Evolutionary conservation across 495 filamentous ascomycete genomes (phyloP), one percentile per base, ranked within the genome.

Genomic region (Neurospora cerealis): DNA sequence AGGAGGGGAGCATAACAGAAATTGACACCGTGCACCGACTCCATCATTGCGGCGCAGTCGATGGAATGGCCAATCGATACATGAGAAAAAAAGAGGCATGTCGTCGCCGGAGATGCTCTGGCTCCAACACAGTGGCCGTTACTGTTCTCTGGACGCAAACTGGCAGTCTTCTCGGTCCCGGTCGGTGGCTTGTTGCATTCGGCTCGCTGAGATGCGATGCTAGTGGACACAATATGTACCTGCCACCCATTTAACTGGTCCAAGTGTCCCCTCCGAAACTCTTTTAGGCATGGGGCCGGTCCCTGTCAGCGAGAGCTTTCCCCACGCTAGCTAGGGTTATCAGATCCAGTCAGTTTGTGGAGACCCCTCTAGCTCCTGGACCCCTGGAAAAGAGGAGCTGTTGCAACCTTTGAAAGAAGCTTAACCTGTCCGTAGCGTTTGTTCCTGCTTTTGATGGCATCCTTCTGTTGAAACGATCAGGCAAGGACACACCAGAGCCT

Each of bases 191-290:
- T 44, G 72, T 73, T 73, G 48, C 72, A 73, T 73, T 71, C 38
- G 71, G 39, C 60, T 44, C 66, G 19, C 40, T 72, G 70, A 41
- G 66, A 40, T 24, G 54, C 62, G 32, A 66, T 34, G 28, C 6
- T 66, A 66, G 15, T 66, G 54, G 28, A 15, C 70, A 54, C 62
- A 70, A 40, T 74, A 39, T 39, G 9, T 39, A 48, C 69, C 70
- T 78, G 77, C 78, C 78, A 76, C 78, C 74, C 78, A 72, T 77
- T 75, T 76, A 75, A 75, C 71, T 70, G n/a, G 73, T 77, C 75
- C 72, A 75, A 71, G 74, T 72, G 70, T 71, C 69, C 66, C 54
- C 32, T 32, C 44, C 34, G 32, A 70, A 54, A 54, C 76, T 41
- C 69, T 62, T 70, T 54, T 42, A 17, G 28, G 28, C 28, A 34